Percentiles rank a stretch among this genome's conserved stretches.
Evolutionary conservation across 768 basidiomycete species (phyloP).

Genomic region (Pleurotus giganteus): DNA sequence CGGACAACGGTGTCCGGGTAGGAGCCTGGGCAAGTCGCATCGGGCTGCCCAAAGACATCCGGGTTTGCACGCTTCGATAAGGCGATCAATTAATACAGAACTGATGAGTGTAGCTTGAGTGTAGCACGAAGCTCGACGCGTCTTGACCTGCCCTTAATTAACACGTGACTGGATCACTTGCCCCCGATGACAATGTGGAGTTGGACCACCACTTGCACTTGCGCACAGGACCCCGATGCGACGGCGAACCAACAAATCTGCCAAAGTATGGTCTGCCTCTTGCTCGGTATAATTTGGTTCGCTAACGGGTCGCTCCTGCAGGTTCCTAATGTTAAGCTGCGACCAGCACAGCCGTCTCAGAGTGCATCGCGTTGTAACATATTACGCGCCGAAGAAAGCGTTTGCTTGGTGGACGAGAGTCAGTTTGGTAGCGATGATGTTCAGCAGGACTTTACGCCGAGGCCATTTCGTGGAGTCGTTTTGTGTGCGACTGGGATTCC

Average conservation of each 20-base stretch:
- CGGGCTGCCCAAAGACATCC: too few relatives aligned
- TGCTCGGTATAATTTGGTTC: neutral
- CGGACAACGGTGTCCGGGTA: too few relatives aligned
- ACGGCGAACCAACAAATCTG: slow-evolving; percentile 64
- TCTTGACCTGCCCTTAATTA: neutral
- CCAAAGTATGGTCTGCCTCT: slow-evolving; percentile 41
- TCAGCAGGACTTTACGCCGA: slow-evolving; percentile 43
- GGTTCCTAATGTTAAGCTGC: slow-evolving; percentile 83
- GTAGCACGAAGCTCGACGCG: neutral
- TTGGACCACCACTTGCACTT: neutral
- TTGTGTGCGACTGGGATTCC: slow-evolving; percentile 76
- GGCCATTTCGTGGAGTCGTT: slow-evolving; percentile 64
- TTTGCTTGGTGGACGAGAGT: slow-evolving; percentile 45
- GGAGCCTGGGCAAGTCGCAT: too few relatives aligned
- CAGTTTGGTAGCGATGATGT: slow-evolving; percentile 42
- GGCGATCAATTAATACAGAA: too few relatives aligned
- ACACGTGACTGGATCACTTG: neutral
- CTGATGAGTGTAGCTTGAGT: too few relatives aligned
- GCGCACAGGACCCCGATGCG: slow-evolving; percentile 27
- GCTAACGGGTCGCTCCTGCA: slow-evolving; percentile 20
- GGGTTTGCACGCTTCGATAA: too few relatives aligned
- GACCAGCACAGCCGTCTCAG: slow-evolving; percentile 51
- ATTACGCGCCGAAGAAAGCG: slow-evolving; percentile 25
- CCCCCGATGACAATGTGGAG: neutral
- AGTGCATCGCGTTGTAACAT: slow-evolving; percentile 25